These are phyloP conservation scores for Globisporangium abappressorium DNA, from an alignment of 352 stramenopile species.

Conservation along the genomic window DNA sequence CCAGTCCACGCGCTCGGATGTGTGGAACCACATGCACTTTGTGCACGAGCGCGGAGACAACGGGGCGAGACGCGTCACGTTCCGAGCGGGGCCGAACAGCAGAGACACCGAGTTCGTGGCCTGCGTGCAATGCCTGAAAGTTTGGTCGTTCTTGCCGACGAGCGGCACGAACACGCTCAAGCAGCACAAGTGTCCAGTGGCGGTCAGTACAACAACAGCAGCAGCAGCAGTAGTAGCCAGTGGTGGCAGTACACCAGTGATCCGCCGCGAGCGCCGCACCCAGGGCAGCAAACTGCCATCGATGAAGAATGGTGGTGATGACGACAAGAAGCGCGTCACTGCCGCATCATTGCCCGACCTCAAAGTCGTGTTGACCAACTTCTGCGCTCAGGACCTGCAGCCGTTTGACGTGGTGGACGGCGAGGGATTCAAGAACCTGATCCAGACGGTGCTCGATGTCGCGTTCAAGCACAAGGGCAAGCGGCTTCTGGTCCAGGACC, in stretches of 20 bases:
- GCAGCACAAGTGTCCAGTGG: constrained; percentile 3
- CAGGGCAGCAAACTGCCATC: background rate
- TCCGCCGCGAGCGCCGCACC: background rate
- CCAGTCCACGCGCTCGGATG: background rate
- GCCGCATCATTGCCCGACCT: background rate
- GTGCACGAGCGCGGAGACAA: background rate
- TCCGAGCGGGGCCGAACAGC: background rate
- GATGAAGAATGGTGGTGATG: background rate
- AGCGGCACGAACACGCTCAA: constrained; percentile 4
- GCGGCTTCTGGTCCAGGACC: background rate
- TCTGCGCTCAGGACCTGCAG: background rate
- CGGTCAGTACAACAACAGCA: no score
- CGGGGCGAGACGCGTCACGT: background rate
- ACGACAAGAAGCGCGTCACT: background rate
- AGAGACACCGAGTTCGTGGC: constrained; percentile 2
- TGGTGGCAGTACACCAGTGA: background rate
- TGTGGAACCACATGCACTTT: constrained; percentile 1
- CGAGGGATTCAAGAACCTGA: background rate
- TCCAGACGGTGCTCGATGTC: constrained; percentile 4
- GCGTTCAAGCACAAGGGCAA: background rate
- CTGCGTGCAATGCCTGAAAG: constrained; percentile 5
- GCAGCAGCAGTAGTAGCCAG: background rate
- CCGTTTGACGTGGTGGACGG: background rate
- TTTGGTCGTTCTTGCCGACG: background rate
- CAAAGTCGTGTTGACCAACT: background rate